Evolutionary conservation across 805 yeast genomes (phyloP).

Genomic region (Candida manassasensis): DNA sequence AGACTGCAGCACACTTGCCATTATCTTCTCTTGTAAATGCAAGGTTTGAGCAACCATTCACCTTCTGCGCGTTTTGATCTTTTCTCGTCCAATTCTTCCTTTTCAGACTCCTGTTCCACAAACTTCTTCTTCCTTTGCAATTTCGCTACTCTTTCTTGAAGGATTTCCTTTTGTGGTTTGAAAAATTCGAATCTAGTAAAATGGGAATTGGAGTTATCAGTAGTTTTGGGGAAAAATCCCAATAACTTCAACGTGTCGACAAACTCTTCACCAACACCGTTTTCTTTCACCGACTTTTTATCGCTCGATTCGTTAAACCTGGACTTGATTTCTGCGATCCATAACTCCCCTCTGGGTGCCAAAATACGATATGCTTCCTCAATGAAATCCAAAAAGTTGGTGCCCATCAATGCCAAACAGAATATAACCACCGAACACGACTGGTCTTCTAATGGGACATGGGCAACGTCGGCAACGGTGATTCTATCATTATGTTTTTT

Average conservation of each 20-base stretch:
- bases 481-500: conserved; percentile 83
- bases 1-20: no score
- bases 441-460: conserved; percentile 77
- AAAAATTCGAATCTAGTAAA: conserved; percentile 91
- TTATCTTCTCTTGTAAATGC: conserved; percentile 82
- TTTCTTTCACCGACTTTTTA: conserved; percentile 22
- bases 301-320: conserved; percentile 62
- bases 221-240: conserved; percentile 84
- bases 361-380: conserved; percentile 84
- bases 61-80: conserved; percentile 65
- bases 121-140: conserved; percentile 61
- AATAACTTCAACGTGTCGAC: conserved; percentile 66
- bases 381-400: conserved; percentile 88
- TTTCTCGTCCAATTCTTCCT: conserved; percentile 53
- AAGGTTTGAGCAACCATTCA: conserved; percentile 88
- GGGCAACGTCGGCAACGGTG: conserved; percentile 93
- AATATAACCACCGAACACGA: conserved; percentile 87
- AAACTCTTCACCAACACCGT: conserved; percentile 67
- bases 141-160: conserved; percentile 58
- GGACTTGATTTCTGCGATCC: conserved; percentile 97
- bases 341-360: conserved; percentile 87
- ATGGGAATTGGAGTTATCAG: conserved; percentile 88
- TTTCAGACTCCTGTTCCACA: conserved; percentile 63
- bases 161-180: conserved; percentile 70
- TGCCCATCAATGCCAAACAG: conserved; percentile 95